A percentile compares a stretch with the other conserved stretches of the same genome.
Evolutionary conservation across 176 grass and related monocot species (phyloP).

Genomic region (Tillandsia fasciculata): DNA sequence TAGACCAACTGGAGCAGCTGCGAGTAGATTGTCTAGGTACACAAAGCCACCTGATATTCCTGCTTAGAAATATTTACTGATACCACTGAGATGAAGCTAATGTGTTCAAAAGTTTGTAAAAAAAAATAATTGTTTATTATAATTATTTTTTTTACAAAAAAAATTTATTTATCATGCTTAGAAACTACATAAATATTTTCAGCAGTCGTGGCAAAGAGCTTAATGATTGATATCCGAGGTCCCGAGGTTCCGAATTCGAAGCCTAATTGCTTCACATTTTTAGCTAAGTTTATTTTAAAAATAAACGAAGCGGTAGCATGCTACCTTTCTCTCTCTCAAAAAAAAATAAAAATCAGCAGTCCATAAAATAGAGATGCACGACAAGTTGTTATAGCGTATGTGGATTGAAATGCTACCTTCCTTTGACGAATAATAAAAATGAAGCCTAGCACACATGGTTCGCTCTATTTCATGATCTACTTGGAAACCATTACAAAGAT

Average conservation of each 20-base stretch:
- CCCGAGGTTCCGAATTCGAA: no score
- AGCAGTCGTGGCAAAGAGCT: neutral
- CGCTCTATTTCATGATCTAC: no score
- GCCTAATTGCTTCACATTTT: no score
- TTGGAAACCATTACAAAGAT: no score
- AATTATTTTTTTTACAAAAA: neutral
- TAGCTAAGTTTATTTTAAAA: no score
- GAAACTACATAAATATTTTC: neutral
- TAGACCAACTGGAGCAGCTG: constrained; percentile 63
- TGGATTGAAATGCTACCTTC: no score
- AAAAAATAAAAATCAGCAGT: neutral
- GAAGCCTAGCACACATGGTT: no score
- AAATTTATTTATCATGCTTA: neutral
- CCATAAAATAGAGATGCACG: neutral
- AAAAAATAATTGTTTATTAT: neutral
- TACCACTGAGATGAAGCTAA: neutral
- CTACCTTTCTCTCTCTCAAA: no score
- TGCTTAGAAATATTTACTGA: constrained; percentile 15
- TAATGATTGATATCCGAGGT: no score
- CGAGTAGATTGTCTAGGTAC: constrained; percentile 78
- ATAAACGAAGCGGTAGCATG: no score
- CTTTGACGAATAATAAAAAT: no score
- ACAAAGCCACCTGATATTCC: constrained; percentile 68
- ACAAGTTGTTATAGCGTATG: neutral
- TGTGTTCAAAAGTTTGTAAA: neutral